Percentiles rank a stretch among this genome's conserved stretches.
Evolutionary conservation across 768 basidiomycete genomes (phyloP).

Genomic region (Infundibulicybe gibba): DNA sequence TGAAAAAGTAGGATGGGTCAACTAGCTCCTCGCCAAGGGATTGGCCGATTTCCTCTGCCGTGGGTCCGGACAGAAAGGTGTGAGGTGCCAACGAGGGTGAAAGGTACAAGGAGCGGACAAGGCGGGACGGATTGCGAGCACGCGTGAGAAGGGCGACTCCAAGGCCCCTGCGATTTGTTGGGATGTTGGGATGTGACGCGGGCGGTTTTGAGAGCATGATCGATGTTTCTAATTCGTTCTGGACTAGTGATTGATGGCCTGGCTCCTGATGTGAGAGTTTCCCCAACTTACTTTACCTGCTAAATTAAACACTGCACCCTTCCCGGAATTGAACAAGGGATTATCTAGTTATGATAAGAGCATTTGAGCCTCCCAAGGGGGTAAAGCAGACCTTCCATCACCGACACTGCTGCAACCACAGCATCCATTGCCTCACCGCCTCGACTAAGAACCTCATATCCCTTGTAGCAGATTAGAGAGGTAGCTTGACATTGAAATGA

Average conservation of each 20-base stretch:
- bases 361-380: neutral
- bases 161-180: conserved; percentile 55
- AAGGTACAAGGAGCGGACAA: conserved; percentile 69
- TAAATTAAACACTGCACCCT: conserved; percentile 80
- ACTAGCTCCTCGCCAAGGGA: conserved; percentile 55
- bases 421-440: conserved; percentile 87
- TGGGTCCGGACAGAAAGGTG: conserved; percentile 62
- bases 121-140: conserved; percentile 68
- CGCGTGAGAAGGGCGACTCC: conserved; percentile 64
- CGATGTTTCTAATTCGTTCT: conserved; percentile 84
- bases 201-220: conserved; percentile 82
- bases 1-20: conserved; percentile 78
- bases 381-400: conserved; percentile 58
- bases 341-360: conserved; percentile 41
- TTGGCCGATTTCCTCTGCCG: conserved; percentile 59
- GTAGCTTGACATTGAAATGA: neutral
- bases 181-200: conserved; percentile 54
- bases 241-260: neutral
- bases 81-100: conserved; percentile 61
- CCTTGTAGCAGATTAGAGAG: conserved; percentile 26
- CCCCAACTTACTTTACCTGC: conserved; percentile 62
- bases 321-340: conserved; percentile 75
- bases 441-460: conserved; percentile 55
- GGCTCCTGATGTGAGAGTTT: conserved; percentile 1
- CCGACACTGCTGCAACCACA: conserved; percentile 66